A percentile compares a stretch with the other conserved stretches of the same genome.
These are phyloP conservation scores for Boletus tomentosulus DNA, from an alignment of 768 basidiomycete genomes.

Conservation along the genomic window DNA sequence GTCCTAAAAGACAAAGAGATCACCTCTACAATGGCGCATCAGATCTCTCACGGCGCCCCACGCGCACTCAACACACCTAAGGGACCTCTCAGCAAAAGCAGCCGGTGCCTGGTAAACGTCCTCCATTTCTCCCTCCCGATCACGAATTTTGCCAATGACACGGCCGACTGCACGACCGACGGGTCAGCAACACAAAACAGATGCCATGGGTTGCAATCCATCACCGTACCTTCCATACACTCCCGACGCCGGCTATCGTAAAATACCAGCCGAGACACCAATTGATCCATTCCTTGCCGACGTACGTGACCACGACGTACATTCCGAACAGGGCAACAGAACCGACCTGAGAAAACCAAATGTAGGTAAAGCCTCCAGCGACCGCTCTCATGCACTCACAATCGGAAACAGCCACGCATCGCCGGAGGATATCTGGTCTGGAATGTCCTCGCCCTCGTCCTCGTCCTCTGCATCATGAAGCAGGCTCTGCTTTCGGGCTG, in stretches of 20 bases:
- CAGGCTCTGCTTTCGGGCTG: conserved; percentile 4
- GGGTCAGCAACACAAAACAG: background rate
- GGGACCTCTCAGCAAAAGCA: conserved; percentile 44
- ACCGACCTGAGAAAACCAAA: conserved; percentile 48
- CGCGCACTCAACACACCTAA: conserved; percentile 35
- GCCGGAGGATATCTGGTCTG: conserved; percentile 55
- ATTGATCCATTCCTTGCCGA: conserved; percentile 82
- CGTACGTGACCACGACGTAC: conserved; percentile 67
- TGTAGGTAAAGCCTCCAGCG: background rate
- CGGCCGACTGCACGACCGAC: conserved; percentile 39
- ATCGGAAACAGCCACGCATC: conserved; percentile 79
- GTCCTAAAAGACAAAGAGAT: conserved; percentile 48
- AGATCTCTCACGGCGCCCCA: background rate
- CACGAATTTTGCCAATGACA: conserved; percentile 45
- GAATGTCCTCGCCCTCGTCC: conserved; percentile 53
- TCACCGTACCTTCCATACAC: conserved; percentile 55
- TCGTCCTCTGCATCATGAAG: conserved; percentile 43
- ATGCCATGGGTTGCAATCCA: background rate
- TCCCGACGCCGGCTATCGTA: conserved; percentile 57
- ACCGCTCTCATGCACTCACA: conserved; percentile 38
- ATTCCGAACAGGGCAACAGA: conserved; percentile 65
- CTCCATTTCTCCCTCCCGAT: conserved; percentile 57
- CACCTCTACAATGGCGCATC: conserved; percentile 29
- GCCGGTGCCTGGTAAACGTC: conserved; percentile 44
- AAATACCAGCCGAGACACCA: conserved; percentile 75